phyloP scores from a whole-genome alignment of 2,329 filamentous ascomycete species.

The Furcasterigmium sp. region DNA sequence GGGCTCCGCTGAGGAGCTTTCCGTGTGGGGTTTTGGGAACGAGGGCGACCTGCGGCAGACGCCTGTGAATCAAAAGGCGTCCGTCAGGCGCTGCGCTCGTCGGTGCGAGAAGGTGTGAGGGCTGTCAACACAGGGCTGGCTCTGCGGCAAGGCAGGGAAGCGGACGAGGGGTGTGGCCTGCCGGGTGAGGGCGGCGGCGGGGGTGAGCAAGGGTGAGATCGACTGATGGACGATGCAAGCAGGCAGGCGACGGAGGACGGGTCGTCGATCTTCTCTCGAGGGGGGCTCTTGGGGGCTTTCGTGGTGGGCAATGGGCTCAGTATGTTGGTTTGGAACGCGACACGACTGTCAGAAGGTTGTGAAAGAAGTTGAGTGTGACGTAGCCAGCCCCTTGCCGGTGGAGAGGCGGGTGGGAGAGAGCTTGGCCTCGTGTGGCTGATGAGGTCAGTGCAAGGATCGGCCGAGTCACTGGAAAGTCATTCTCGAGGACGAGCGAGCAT shows the following conservation, averaged over 20 bases:
- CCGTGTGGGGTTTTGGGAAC: no score
- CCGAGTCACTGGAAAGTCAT: no score
- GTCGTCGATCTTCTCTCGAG: neutral
- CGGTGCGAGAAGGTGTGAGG: neutral
- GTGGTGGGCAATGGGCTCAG: neutral
- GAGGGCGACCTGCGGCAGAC: neutral
- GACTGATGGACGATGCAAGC: neutral
- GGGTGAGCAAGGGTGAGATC: neutral
- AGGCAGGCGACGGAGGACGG: no score
- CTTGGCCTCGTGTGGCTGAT: no score
- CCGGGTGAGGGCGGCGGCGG: neutral
- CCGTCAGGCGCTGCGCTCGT: no score
- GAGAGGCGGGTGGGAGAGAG: no score
- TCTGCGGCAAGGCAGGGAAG: neutral
- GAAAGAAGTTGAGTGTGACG: neutral
- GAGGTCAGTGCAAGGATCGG: no score
- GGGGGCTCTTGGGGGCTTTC: neutral
- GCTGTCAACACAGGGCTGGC: neutral
- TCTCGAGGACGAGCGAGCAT: no score
- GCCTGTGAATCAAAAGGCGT: no score
- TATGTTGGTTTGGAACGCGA: neutral
- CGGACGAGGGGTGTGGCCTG: neutral
- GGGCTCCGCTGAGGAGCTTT: no score
- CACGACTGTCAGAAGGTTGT: no score
- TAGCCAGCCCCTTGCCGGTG: neutral